Evolutionary conservation across 2,329 filamentous ascomycete species (phyloP).

Genomic region (Talaromyces funiculosus): DNA sequence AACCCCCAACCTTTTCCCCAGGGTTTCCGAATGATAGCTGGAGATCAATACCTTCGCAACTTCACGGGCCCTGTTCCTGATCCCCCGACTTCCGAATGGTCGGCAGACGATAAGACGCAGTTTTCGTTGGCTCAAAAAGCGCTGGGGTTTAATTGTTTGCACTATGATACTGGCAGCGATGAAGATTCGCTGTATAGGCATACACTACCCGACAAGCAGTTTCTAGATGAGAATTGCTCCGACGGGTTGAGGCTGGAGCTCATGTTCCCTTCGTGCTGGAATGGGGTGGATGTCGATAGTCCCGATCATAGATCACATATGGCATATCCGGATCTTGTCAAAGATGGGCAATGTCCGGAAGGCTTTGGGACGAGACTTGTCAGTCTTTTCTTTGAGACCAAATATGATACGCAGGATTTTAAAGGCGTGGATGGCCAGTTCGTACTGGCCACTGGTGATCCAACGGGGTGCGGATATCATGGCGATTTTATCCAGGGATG

Average conservation of each 20-base stretch:
- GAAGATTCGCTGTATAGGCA: slow-evolving; percentile 78
- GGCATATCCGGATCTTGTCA: slow-evolving; percentile 71
- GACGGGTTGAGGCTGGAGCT: slow-evolving; percentile 77
- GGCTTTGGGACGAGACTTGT: slow-evolving; percentile 63
- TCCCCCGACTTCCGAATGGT: slow-evolving; percentile 67
- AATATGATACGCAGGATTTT: slow-evolving; percentile 69
- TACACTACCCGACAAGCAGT: slow-evolving; percentile 71
- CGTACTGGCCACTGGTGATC: slow-evolving; percentile 71
- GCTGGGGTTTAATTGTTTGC: slow-evolving; percentile 89
- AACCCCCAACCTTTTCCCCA: slow-evolving; percentile 66
- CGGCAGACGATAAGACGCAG: slow-evolving; percentile 60
- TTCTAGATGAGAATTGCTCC: slow-evolving; percentile 72
- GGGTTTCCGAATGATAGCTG: slow-evolving; percentile 77
- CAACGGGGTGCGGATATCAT: slow-evolving; percentile 68
- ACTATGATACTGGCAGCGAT: slow-evolving; percentile 58
- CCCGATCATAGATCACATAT: slow-evolving; percentile 59
- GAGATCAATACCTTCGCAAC: slow-evolving; percentile 61
- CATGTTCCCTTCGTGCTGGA: slow-evolving; percentile 88
- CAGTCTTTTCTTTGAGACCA: slow-evolving; percentile 78
- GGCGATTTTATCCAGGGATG: slow-evolving; percentile 78
- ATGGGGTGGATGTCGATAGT: slow-evolving; percentile 58
- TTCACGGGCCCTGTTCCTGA: slow-evolving; percentile 65
- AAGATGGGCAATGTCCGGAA: slow-evolving; percentile 68
- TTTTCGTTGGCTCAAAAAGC: slow-evolving; percentile 69
- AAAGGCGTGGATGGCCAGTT: slow-evolving; percentile 61